Percentiles rank a stretch among this genome's conserved stretches.
Evolutionary conservation across 176 grass and related monocot genomes (phyloP).

Genomic region (Oryza longistaminata): DNA sequence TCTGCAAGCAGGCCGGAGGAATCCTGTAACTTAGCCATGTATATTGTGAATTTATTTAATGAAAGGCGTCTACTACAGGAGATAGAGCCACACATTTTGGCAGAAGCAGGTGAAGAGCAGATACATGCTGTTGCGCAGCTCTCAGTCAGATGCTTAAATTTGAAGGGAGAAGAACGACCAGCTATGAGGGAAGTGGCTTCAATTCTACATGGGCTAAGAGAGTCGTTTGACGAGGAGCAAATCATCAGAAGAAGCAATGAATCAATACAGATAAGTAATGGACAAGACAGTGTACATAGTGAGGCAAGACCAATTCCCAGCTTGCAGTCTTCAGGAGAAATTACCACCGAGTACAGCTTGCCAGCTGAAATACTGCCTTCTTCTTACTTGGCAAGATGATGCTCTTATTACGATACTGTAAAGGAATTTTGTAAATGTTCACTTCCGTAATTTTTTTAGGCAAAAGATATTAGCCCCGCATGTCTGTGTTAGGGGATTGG

Average conservation of each 20-base stretch:
- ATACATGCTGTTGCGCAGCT: slow-evolving; percentile 32
- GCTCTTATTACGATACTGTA: too few relatives aligned
- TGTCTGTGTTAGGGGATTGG: too few relatives aligned
- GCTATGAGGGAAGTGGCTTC: slow-evolving; percentile 51
- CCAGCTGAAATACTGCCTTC: slow-evolving; percentile 28
- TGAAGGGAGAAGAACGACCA: slow-evolving; percentile 52
- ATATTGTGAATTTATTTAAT: slow-evolving; percentile 36
- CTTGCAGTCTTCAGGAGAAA: slow-evolving; percentile 19
- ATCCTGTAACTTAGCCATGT: slow-evolving; percentile 49
- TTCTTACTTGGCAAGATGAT: slow-evolving; percentile 31
- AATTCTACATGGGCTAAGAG: slow-evolving; percentile 34
- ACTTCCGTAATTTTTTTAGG: too few relatives aligned
- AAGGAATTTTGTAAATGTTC: too few relatives aligned
- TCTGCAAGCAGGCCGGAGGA: slow-evolving; percentile 39
- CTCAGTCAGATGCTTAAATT: slow-evolving; percentile 50
- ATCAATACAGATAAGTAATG: not conserved
- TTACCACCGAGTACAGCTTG: slow-evolving; percentile 5
- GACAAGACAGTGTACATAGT: not conserved
- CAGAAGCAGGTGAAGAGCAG: slow-evolving; percentile 49
- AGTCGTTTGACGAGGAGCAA: slow-evolving; percentile 30
- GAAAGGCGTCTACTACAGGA: slow-evolving; percentile 39
- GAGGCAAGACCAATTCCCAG: not conserved
- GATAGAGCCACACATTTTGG: slow-evolving; percentile 42
- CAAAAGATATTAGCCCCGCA: too few relatives aligned
- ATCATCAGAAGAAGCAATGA: not conserved